These are phyloP conservation scores for Pichia sorboxylosa DNA, from an alignment of 1,139 yeast species.

Conservation along the genomic window DNA sequence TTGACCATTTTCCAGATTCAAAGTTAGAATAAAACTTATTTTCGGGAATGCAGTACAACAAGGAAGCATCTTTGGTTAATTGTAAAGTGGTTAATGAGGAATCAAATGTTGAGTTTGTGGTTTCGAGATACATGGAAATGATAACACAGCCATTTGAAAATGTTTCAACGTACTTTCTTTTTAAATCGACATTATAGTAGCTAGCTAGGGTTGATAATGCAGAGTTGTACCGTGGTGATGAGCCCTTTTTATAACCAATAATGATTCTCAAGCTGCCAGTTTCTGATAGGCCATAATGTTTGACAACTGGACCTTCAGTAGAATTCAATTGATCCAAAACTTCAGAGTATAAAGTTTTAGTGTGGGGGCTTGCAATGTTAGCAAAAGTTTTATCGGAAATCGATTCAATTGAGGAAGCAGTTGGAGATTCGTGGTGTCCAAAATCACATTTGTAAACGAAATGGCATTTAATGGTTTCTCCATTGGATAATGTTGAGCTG, in stretches of 20 bases:
- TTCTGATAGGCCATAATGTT: constrained; percentile 71
- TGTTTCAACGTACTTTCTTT: constrained; percentile 90
- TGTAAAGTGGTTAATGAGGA: constrained; percentile 76
- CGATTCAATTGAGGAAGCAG: constrained; percentile 37
- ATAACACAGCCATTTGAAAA: constrained; percentile 82
- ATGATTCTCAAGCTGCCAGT: constrained; percentile 74
- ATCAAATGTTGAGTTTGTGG: constrained; percentile 31
- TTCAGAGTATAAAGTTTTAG: constrained; percentile 64
- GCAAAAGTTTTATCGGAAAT: constrained; percentile 75
- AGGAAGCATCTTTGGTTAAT: constrained; percentile 87
- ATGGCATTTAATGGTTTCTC: constrained; percentile 41
- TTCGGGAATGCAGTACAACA: constrained; percentile 84
- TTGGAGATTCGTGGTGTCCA: constrained; percentile 14
- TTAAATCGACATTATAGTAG: constrained; percentile 76
- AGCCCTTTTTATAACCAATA: constrained; percentile 76
- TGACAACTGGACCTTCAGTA: constrained; percentile 89
- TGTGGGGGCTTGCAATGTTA: constrained; percentile 69
- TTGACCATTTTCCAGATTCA: constrained; percentile 66
- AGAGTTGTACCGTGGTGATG: constrained; percentile 80
- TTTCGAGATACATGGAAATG: constrained; percentile 74
- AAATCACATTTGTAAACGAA: constrained; percentile 75
- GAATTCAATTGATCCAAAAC: constrained; percentile 58
- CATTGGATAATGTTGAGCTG: constrained; percentile 45
- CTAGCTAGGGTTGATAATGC: constrained; percentile 82
- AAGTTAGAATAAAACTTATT: constrained; percentile 70